A percentile compares a stretch with the other conserved stretches of the same genome.
Evolutionary conservation across 2,329 filamentous ascomycete genomes (phyloP).

Genomic region (Pestalotiopsis sp.): DNA sequence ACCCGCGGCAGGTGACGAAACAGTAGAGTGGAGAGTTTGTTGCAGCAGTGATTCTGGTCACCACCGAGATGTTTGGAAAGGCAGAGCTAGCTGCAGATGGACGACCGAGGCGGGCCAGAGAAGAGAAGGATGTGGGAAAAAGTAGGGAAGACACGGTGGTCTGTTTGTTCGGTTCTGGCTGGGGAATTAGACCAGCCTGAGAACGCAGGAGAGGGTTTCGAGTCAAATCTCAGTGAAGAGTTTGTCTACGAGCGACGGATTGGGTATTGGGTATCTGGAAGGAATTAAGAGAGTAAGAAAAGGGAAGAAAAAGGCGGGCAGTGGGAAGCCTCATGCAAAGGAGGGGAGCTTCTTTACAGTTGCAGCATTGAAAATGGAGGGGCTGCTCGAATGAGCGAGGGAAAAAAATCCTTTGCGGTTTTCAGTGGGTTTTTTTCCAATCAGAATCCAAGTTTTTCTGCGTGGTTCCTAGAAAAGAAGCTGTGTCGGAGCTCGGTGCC

Average conservation of each 20-base stretch:
- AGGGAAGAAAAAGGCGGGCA: background rate
- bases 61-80: conserved; percentile 46
- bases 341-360: conserved; percentile 7
- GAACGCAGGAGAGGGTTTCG: conserved; percentile 10
- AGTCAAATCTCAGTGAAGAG: conserved; percentile 16
- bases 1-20: conserved; percentile 54
- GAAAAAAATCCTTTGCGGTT: conserved; percentile 14
- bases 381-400: conserved; percentile 8
- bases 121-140: conserved; percentile 53
- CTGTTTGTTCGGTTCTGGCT: conserved; percentile 34
- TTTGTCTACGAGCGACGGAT: conserved; percentile 17
- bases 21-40: conserved; percentile 33
- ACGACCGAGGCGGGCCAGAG: conserved; percentile 51
- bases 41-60: conserved; percentile 49
- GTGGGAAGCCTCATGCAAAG: conserved; percentile 13
- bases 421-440: conserved; percentile 10
- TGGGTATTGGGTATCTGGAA: conserved; percentile 25
- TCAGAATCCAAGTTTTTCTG: conserved; percentile 10
- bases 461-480: background rate
- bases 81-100: conserved; percentile 70
- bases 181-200: conserved; percentile 30
- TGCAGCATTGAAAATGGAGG: conserved; percentile 12
- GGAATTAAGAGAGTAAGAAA: conserved; percentile 14
- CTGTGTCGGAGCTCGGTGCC: conserved; percentile 12
- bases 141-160: conserved; percentile 47